phyloP scores from a whole-genome alignment of 2,329 filamentous ascomycete species.

The Metarhizium guizhouense region DNA sequence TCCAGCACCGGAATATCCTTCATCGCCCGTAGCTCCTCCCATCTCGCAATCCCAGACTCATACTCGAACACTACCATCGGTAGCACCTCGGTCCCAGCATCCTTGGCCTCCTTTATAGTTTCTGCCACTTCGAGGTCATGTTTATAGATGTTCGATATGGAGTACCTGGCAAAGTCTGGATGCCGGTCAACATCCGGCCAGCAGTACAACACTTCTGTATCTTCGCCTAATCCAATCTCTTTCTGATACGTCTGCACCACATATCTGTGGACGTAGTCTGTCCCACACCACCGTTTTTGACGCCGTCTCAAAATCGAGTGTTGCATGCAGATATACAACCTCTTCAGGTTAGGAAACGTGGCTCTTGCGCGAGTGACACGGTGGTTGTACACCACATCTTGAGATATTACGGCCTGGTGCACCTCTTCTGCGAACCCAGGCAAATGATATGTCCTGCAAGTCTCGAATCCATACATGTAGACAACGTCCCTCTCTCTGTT shows the following conservation, averaged over 20 bases:
- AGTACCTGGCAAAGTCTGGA: slow-evolving; percentile 18
- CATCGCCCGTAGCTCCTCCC: slow-evolving; percentile 8
- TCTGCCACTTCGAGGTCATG: neutral
- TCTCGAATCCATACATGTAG: slow-evolving; percentile 11
- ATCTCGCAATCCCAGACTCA: slow-evolving; percentile 9
- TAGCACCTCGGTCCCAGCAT: slow-evolving; percentile 13
- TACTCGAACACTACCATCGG: slow-evolving; percentile 23
- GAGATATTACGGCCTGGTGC: slow-evolving; percentile 18
- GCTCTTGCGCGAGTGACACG: neutral
- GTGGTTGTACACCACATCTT: neutral
- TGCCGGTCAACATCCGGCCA: slow-evolving; percentile 25
- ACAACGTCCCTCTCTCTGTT: slow-evolving; percentile 23
- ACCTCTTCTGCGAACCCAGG: slow-evolving; percentile 20
- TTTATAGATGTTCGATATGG: slow-evolving; percentile 10
- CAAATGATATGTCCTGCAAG: slow-evolving; percentile 8
- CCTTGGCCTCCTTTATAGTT: neutral
- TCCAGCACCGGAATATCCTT: slow-evolving; percentile 2
- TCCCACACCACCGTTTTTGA: slow-evolving; percentile 21
- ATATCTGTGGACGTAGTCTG: slow-evolving; percentile 19
- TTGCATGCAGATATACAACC: slow-evolving; percentile 14
- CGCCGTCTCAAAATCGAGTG: neutral
- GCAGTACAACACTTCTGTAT: slow-evolving; percentile 17
- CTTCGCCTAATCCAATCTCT: slow-evolving; percentile 14
- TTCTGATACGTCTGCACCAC: slow-evolving; percentile 17
- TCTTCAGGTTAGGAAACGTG: slow-evolving; percentile 16